Percentiles rank a stretch among this genome's conserved stretches.
These are phyloP conservation scores for Apiotrichum brassicae DNA, from an alignment of 1,284 basidiomycete species.

Conservation along the genomic window DNA sequence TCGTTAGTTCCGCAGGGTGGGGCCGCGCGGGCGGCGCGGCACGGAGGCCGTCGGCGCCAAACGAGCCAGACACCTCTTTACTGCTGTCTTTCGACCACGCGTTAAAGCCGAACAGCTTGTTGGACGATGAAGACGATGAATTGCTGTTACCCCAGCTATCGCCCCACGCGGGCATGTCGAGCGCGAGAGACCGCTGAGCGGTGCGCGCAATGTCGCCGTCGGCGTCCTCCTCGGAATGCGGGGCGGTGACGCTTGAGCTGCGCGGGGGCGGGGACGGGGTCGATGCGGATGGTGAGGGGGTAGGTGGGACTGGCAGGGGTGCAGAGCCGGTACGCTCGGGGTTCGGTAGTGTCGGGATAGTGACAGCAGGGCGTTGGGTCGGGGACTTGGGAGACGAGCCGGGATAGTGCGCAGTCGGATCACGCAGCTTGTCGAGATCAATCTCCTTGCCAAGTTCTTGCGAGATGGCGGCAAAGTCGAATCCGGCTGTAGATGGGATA, in stretches of 20 bases:
- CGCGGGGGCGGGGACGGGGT: neutral
- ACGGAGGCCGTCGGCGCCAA: slow-evolving; percentile 9
- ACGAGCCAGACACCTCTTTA: slow-evolving; percentile 7
- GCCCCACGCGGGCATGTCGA: slow-evolving; percentile 14
- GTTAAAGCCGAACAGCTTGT: slow-evolving; percentile 29
- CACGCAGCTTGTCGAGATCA: slow-evolving; percentile 32
- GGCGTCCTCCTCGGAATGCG: slow-evolving; percentile 15
- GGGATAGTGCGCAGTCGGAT: slow-evolving; percentile 10
- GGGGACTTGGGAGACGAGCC: neutral
- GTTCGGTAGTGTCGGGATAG: neutral
- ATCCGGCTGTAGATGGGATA: slow-evolving; percentile 38
- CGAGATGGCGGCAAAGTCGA: slow-evolving; percentile 47
- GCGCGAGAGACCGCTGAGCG: slow-evolving; percentile 8
- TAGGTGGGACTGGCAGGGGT: slow-evolving; percentile 12
- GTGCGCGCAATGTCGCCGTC: slow-evolving; percentile 28
- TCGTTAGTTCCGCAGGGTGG: slow-evolving; percentile 34
- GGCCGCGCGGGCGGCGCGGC: slow-evolving; percentile 41
- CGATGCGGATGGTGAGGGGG: slow-evolving; percentile 1
- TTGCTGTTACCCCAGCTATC: neutral
- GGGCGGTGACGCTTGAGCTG: neutral
- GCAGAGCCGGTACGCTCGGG: slow-evolving; percentile 26
- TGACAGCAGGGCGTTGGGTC: neutral
- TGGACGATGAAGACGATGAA: slow-evolving; percentile 4
- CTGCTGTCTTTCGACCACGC: slow-evolving; percentile 25
- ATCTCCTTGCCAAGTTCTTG: slow-evolving; percentile 46